Conservation (phyloP, 495 filamentous ascomycete species). For the Viridothelium virens region DNA sequence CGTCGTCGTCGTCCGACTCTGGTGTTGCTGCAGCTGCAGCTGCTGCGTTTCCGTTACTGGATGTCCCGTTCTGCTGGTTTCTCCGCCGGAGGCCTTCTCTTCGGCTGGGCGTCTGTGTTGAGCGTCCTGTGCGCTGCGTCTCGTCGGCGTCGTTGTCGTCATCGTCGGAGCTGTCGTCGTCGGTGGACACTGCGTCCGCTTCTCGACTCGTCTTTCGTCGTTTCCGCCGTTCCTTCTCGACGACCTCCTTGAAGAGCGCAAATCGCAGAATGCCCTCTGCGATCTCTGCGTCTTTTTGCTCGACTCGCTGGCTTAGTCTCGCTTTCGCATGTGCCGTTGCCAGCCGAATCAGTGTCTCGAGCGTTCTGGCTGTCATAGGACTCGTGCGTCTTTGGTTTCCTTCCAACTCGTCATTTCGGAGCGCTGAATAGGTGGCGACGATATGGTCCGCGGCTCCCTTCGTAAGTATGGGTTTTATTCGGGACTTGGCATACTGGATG, state of each 20-base stretch:
- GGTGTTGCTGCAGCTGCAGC: neutral
- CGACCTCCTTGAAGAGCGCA: slow-evolving; percentile 94
- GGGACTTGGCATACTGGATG: slow-evolving; percentile 92
- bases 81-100: slow-evolving; percentile 2
- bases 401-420: slow-evolving; percentile 93
- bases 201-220: slow-evolving; percentile 45
- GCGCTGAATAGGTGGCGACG: slow-evolving; percentile 81
- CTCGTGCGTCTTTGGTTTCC: slow-evolving; percentile 88
- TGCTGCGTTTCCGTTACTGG: slow-evolving; percentile 21
- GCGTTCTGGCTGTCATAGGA: slow-evolving; percentile 92
- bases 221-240: slow-evolving; percentile 79
- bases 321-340: slow-evolving; percentile 95
- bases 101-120: slow-evolving; percentile 11
- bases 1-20: slow-evolving; percentile 38
- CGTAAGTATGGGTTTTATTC: slow-evolving; percentile 85
- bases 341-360: slow-evolving; percentile 95
- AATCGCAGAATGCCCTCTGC: slow-evolving; percentile 90
- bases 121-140: neutral
- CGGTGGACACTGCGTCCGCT: slow-evolving; percentile 33
- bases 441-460: slow-evolving; percentile 91
- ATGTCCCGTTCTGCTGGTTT: slow-evolving; percentile 13
- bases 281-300: slow-evolving; percentile 78
- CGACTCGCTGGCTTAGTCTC: slow-evolving; percentile 83
- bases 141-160: slow-evolving; percentile 45
- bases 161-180: slow-evolving; percentile 34